Conservation (phyloP, 805 yeast genomes). For the Candida namnaoensis region DNA sequence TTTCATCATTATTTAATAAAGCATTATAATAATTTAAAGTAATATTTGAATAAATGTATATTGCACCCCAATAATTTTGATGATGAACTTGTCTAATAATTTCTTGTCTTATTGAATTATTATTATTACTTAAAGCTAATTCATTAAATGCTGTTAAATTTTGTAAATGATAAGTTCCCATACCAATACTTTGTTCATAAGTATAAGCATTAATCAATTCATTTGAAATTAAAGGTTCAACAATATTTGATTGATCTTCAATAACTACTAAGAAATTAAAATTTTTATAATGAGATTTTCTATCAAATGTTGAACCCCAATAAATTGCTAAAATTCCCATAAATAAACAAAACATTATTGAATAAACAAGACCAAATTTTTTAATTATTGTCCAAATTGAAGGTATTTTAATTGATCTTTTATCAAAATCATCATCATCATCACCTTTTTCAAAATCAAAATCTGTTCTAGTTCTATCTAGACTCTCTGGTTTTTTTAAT, state of each 20-base stretch:
- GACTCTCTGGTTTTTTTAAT: no score
- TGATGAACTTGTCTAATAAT: constrained; percentile 34
- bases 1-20: constrained; percentile 2
- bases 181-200: no score
- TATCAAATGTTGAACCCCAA: constrained; percentile 19
- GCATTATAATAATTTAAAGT: constrained; percentile 19
- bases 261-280: constrained; percentile 12
- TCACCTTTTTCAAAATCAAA: neutral
- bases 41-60: constrained; percentile 41
- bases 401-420: no score
- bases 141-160: constrained; percentile 1
- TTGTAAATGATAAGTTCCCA: constrained; percentile 11
- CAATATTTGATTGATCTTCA: constrained; percentile 7
- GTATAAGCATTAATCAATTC: no score
- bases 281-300: constrained; percentile 8
- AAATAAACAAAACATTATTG: constrained; percentile 1
- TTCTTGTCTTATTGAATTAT: constrained; percentile 20
- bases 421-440: no score
- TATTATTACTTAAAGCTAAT: constrained; percentile 3
- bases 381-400: neutral
- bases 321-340: constrained; percentile 6
- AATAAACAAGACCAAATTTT: constrained; percentile 3
- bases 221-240: constrained; percentile 2
- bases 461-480: no score
- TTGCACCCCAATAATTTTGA: constrained; percentile 50